phyloP scores from a whole-genome alignment of 352 stramenopile genomes.

The Globisporangium solare region DNA sequence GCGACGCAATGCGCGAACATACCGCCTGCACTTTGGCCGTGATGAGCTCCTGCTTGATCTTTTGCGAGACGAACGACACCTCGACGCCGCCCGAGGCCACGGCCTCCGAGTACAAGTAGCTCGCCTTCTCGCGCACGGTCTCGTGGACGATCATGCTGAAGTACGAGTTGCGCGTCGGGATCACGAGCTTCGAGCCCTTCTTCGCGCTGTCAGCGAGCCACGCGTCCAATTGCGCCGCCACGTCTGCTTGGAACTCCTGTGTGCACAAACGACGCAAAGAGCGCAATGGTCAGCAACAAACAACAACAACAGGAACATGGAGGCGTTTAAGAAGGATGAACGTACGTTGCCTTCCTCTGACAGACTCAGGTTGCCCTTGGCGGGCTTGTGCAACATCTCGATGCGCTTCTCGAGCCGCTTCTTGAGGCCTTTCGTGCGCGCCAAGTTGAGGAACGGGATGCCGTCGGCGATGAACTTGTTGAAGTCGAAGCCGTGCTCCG shows the following conservation, averaged over 20 bases:
- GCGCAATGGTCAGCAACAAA: background rate
- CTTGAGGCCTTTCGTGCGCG: conserved; percentile 42
- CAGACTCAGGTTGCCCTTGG: conserved; percentile 46
- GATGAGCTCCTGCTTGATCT: conserved; percentile 62
- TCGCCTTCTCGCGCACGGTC: conserved; percentile 45
- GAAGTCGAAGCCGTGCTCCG: conserved; percentile 84
- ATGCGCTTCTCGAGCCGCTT: conserved; percentile 53
- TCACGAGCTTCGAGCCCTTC: conserved; percentile 45
- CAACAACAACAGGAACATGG: too few species aligned
- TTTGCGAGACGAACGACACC: conserved; percentile 54
- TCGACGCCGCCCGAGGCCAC: conserved; percentile 38
- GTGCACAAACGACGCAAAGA: background rate
- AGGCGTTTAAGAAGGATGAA: too few species aligned
- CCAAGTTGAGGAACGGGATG: conserved; percentile 68
- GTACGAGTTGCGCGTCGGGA: conserved; percentile 64
- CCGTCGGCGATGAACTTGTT: conserved; percentile 85
- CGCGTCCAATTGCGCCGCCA: conserved; percentile 40
- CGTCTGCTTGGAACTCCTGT: conserved; percentile 33
- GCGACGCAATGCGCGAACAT: background rate
- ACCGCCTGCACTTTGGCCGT: conserved; percentile 30
- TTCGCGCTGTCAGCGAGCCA: conserved; percentile 48
- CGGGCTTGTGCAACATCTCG: conserved; percentile 48
- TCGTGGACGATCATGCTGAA: conserved; percentile 74
- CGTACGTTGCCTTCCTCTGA: conserved; percentile 34
- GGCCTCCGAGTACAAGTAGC: conserved; percentile 58